Evolutionary conservation across 139 green algal genomes (phyloP).

Genomic region (Coccomyxa sp.): DNA sequence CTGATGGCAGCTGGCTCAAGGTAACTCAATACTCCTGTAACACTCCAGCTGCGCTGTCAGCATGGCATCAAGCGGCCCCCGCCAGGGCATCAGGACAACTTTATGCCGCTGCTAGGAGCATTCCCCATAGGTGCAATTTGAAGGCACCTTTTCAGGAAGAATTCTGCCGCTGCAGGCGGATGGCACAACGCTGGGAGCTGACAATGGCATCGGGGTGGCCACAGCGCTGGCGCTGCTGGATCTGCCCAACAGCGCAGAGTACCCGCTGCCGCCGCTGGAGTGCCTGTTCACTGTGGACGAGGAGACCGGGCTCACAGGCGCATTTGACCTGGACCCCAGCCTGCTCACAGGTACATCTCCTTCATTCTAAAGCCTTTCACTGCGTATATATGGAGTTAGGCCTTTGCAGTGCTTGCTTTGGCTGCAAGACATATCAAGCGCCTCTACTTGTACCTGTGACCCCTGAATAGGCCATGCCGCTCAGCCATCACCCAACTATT

Average conservation of each 20-base stretch:
- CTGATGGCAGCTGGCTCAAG: slow-evolving; percentile 52
- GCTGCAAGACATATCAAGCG: background rate
- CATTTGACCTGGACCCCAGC: slow-evolving; percentile 45
- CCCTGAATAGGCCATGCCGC: too few relatives aligned
- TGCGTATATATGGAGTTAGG: background rate
- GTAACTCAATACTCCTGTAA: too few relatives aligned
- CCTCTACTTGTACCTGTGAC: too few relatives aligned
- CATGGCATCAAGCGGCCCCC: background rate
- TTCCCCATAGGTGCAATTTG: background rate
- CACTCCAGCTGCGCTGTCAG: too few relatives aligned
- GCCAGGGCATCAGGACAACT: too few relatives aligned
- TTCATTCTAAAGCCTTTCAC: background rate
- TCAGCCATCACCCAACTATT: too few relatives aligned
- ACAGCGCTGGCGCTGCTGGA: slow-evolving; percentile 65
- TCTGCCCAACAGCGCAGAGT: slow-evolving; percentile 21
- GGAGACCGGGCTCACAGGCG: slow-evolving; percentile 65
- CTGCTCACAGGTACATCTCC: slow-evolving; percentile 40
- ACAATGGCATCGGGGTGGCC: slow-evolving; percentile 71
- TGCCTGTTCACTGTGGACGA: slow-evolving; percentile 76
- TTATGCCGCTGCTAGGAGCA: too few relatives aligned
- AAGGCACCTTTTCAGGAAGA: background rate
- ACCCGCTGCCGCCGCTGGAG: slow-evolving; percentile 74
- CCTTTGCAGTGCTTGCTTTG: background rate
- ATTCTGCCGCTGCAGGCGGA: slow-evolving; percentile 20
- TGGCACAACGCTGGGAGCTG: slow-evolving; percentile 69